Evolutionary conservation across 2,329 filamentous ascomycete genomes (phyloP).

Genomic region (Fusarium falciforme): DNA sequence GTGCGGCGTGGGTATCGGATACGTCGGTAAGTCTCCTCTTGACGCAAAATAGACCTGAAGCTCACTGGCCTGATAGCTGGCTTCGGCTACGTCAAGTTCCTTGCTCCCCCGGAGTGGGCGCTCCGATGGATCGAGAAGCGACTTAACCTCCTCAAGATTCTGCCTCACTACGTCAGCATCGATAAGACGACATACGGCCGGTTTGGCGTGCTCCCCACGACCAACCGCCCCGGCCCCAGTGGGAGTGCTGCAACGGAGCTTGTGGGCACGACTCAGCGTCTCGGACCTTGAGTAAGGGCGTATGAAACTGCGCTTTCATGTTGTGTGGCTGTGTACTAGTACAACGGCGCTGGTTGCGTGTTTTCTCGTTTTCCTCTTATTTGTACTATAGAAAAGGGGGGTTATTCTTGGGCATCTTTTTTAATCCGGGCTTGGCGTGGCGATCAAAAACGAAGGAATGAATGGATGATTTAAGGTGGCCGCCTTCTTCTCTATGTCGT

Average conservation of each 20-base stretch:
- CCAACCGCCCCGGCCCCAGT: conserved; percentile 50
- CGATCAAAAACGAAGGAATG: conserved; percentile 26
- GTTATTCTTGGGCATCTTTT: conserved; percentile 20
- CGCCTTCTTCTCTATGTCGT: background rate
- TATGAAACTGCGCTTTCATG: conserved; percentile 12
- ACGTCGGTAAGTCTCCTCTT: conserved; percentile 73
- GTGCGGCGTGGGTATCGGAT: conserved; percentile 85
- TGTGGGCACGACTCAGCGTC: conserved; percentile 70
- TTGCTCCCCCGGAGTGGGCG: conserved; percentile 89
- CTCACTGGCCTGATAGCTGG: conserved; percentile 67
- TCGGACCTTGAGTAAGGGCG: conserved; percentile 68
- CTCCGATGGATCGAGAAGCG: conserved; percentile 90
- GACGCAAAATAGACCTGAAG: background rate
- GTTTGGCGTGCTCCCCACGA: conserved; percentile 85
- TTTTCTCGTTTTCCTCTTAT: conserved; percentile 7
- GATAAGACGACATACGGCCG: conserved; percentile 96
- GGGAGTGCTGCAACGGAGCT: conserved; percentile 68
- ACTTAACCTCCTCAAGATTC: conserved; percentile 82
- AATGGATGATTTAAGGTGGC: conserved; percentile 17
- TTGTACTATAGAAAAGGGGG: conserved; percentile 37
- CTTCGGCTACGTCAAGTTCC: conserved; percentile 87
- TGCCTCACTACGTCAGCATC: conserved; percentile 93
- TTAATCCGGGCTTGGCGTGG: conserved; percentile 18
- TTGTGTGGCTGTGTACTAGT: conserved; percentile 17
- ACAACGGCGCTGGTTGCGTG: conserved; percentile 8